Percentiles rank a stretch among this genome's conserved stretches.
These are phyloP conservation scores for Boletales sp. DNA, from an alignment of 768 basidiomycete genomes.

Conservation along the genomic window DNA sequence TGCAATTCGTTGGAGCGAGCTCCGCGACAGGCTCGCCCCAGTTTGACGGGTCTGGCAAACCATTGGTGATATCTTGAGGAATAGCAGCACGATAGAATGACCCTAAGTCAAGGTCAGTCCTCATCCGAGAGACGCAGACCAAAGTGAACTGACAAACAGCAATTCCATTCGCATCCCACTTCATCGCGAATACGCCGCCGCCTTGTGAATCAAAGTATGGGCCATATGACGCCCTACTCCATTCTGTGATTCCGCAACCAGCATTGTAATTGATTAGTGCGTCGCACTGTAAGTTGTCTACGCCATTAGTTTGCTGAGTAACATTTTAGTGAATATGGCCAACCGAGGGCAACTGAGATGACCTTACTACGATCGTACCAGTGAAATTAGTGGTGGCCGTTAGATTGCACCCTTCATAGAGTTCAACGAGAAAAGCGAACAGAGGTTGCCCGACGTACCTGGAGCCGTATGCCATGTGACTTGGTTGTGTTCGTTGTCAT, in stretches of 20 bases:
- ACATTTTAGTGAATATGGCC: neutral
- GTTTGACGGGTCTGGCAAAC: slow-evolving; percentile 58
- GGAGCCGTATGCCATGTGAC: slow-evolving; percentile 76
- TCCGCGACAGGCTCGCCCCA: slow-evolving; percentile 71
- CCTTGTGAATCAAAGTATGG: slow-evolving; percentile 74
- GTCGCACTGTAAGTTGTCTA: slow-evolving; percentile 54
- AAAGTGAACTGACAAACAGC: slow-evolving; percentile 56
- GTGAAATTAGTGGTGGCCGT: slow-evolving; percentile 55
- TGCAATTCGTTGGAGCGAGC: slow-evolving; percentile 51
- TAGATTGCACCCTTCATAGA: slow-evolving; percentile 50
- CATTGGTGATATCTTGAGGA: slow-evolving; percentile 59
- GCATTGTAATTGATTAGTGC: slow-evolving; percentile 52
- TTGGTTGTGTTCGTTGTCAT: slow-evolving; percentile 82
- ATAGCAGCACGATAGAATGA: slow-evolving; percentile 80
- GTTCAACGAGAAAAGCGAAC: neutral
- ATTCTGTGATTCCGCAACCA: slow-evolving; percentile 77
- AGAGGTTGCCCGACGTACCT: slow-evolving; percentile 34
- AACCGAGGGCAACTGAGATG: neutral
- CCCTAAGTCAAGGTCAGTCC: slow-evolving; percentile 42
- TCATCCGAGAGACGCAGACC: neutral
- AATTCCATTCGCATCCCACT: slow-evolving; percentile 79
- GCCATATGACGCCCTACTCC: slow-evolving; percentile 82
- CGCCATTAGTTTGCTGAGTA: slow-evolving; percentile 43
- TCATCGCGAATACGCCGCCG: slow-evolving; percentile 87
- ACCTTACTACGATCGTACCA: slow-evolving; percentile 58